Conservation (phyloP, 192 early-diverging fungal species). For the Obelidium mucronatum region DNA sequence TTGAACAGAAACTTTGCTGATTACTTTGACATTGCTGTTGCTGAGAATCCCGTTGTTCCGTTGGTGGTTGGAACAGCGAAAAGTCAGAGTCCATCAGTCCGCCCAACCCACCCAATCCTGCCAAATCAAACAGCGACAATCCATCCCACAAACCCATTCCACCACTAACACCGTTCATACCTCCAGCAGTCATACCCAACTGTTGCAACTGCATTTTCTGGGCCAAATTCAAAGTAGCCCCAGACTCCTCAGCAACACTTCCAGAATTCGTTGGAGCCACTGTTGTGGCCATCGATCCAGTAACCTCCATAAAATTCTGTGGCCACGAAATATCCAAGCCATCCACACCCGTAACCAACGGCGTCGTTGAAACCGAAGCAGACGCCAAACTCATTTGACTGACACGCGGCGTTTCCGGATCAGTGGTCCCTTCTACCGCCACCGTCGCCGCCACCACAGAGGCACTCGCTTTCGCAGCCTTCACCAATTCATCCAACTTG, state of each 20-base stretch:
- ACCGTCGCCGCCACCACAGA: neutral
- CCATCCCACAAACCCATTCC: conserved; percentile 25
- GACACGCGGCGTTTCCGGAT: neutral
- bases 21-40: too few relatives aligned
- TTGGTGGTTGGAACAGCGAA: neutral
- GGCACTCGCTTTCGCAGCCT: conserved; percentile 6
- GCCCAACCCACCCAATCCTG: conserved; percentile 26
- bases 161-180: neutral
- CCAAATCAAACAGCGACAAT: conserved; percentile 34
- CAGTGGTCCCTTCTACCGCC: neutral
- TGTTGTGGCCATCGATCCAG: neutral
- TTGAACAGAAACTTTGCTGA: too few relatives aligned
- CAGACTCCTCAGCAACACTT: neutral
- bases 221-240: neutral
- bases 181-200: neutral
- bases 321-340: neutral
- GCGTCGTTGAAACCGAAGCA: neutral
- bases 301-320: conserved; percentile 1
- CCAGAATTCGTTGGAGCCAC: neutral
- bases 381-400: neutral
- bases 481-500: conserved; percentile 23
- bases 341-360: neutral
- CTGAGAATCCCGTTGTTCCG: too few relatives aligned
- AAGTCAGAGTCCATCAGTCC: neutral
- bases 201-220: neutral